Base-by-base conservation (phyloP, 768 basidiomycete genomes). In the Boletus coccyginus region DNA sequence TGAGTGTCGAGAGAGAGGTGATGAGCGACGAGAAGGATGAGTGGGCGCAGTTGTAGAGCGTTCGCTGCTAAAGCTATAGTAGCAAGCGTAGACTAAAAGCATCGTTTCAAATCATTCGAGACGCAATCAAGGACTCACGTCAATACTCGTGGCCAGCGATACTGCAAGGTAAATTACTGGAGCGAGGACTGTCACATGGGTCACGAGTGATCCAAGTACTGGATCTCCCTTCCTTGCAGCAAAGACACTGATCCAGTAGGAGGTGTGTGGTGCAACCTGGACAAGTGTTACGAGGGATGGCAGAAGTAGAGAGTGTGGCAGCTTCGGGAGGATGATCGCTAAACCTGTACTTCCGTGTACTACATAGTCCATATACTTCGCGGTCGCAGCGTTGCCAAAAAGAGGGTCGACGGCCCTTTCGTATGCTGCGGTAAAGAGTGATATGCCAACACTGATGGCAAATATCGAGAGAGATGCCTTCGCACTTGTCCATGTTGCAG, bases 321-420 rank as follows among this genome's bases (percentile, higher is more conserved):
- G 55, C 54, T 52, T 66, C 19, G 74, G 65, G 32, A 73, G 52
- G 27, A 71, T 58, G 29, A 77, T 60, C 19, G 66, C 70, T 17
- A 77, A 68, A 1, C 64, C 66, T 24, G 78, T 69, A 53, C 67
- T 70, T 42, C 76, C 72, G 27, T 75, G 65, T 12, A 77, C 62
- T 38, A 77, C 56, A 53, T 76, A 74, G 46, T 69, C 65, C 9
- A 91, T 72, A 38, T 83, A 74, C 52, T 77, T 74, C 0, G 72
- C 73, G 1, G 85, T 82, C 0, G 87, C 81, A 8, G 77, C 75
- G 13, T 78, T 74, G 46, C 85, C 89, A 67, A 90, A 92, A 4
- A 91, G 72, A 16, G 90, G 90, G 52, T 77, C 70, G n/a, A 92
- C 65, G 10, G 82, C 77, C 35, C 81, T 82, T 67, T 82, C 78